A percentile compares a stretch with the other conserved stretches of the same genome.
These are phyloP conservation scores for Alternaria dauci DNA, from an alignment of 2,329 filamentous ascomycete genomes.

Conservation along the genomic window DNA sequence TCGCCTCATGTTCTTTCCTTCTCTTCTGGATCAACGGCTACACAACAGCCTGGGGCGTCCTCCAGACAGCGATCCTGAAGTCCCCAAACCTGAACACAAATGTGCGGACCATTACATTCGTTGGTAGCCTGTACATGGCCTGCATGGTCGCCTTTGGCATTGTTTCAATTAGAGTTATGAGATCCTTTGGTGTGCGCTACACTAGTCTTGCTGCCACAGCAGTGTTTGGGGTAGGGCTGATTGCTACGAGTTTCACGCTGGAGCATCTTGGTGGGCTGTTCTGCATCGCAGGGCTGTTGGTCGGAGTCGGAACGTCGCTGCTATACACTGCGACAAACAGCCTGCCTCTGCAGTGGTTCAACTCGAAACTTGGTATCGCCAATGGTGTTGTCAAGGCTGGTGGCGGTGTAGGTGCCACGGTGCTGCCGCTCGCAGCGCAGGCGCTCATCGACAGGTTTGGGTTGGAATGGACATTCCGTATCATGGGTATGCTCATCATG, in stretches of 20 bases:
- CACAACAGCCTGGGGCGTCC: constrained; percentile 67
- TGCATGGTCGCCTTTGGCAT: constrained; percentile 63
- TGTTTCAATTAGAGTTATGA: constrained; percentile 61
- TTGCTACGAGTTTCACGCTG: constrained; percentile 58
- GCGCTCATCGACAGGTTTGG: constrained; percentile 36
- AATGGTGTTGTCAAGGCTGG: constrained; percentile 42
- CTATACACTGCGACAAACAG: constrained; percentile 52
- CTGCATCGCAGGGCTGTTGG: constrained; percentile 50
- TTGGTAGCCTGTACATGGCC: constrained; percentile 63
- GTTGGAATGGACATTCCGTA: constrained; percentile 13
- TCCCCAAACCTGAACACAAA: constrained; percentile 40
- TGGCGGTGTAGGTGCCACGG: constrained; percentile 38
- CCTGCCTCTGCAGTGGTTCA: constrained; percentile 40
- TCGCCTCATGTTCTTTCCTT: constrained; percentile 60
- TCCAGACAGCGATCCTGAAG: constrained; percentile 65
- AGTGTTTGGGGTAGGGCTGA: constrained; percentile 60
- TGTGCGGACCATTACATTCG: constrained; percentile 61
- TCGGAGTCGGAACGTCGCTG: constrained; percentile 56
- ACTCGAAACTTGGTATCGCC: constrained; percentile 34
- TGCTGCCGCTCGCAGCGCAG: constrained; percentile 36
- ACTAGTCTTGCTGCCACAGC: constrained; percentile 60
- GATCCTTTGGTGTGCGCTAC: constrained; percentile 58
- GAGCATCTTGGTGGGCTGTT: constrained; percentile 2
- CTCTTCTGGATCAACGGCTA: constrained; percentile 63
- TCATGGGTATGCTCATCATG: background rate